Evolutionary conservation across 176 grass and related monocot species (phyloP).

Genomic region (Secale cereale): DNA sequence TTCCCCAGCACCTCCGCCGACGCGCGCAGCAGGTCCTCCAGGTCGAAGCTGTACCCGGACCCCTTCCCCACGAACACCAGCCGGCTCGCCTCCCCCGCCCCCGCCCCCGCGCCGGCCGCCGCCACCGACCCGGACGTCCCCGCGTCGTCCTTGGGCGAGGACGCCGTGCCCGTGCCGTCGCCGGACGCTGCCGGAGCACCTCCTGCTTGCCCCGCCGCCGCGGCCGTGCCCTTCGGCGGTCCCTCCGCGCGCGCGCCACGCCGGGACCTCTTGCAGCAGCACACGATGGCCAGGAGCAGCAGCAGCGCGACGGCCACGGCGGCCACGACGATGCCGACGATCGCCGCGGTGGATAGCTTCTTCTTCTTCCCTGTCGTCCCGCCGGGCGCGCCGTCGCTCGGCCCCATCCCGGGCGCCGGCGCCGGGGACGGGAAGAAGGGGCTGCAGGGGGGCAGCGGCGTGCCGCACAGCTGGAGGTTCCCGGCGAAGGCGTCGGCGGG

Average conservation of each 20-base stretch:
- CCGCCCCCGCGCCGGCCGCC: not conserved
- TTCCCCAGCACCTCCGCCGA: constrained; percentile 98
- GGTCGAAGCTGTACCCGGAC: constrained; percentile 81
- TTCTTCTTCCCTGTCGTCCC: constrained; percentile 11
- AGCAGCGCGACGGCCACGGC: constrained; percentile 32
- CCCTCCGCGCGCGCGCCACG: not conserved
- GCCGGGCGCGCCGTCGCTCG: not conserved
- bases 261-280: constrained; percentile 21
- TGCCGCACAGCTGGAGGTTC: constrained; percentile 63
- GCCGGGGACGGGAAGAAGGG: constrained; percentile 57
- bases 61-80: constrained; percentile 82
- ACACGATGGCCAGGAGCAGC: constrained; percentile 39
- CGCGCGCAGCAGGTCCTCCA: constrained; percentile 94
- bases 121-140: constrained; percentile 12
- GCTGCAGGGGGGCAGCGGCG: constrained; percentile 55
- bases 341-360: constrained; percentile 65
- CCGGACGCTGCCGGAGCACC: not conserved
- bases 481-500: constrained; percentile 50
- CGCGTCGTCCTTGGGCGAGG: constrained; percentile 66
- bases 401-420: constrained; percentile 27
- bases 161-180: constrained; percentile 45
- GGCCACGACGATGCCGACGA: constrained; percentile 59
- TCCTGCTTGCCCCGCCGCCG: not conserved
- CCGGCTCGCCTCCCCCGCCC: constrained; percentile 46
- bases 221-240: not conserved